A percentile compares a stretch with the other conserved stretches of the same genome.
phyloP scores from a whole-genome alignment of 2,329 filamentous ascomycete genomes.

The Venturia oleaginea region DNA sequence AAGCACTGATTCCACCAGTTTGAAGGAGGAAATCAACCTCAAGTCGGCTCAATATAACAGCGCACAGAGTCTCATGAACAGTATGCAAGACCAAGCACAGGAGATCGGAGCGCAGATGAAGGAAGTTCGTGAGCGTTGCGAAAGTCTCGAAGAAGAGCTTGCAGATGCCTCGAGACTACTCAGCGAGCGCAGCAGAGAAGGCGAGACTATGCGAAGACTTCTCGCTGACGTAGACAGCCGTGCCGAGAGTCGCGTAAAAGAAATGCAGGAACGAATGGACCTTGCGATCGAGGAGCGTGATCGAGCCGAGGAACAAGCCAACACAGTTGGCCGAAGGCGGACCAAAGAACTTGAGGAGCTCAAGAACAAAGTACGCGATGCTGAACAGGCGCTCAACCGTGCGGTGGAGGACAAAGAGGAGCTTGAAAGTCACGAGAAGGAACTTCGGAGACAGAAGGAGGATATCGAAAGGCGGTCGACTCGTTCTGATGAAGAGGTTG shows the following conservation, averaged over 20 bases:
- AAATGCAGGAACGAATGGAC: slow-evolving; percentile 84
- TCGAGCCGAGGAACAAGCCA: slow-evolving; percentile 82
- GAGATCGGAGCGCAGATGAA: slow-evolving; percentile 89
- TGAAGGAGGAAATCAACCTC: slow-evolving; percentile 73
- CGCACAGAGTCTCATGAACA: slow-evolving; percentile 75
- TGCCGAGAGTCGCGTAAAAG: slow-evolving; percentile 71
- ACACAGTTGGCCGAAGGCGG: slow-evolving; percentile 63
- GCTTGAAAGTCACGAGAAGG: slow-evolving; percentile 61
- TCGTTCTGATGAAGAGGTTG: slow-evolving; percentile 61
- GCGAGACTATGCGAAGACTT: slow-evolving; percentile 86
- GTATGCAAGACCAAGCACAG: slow-evolving; percentile 84
- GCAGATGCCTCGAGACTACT: slow-evolving; percentile 80
- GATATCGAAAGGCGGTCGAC: slow-evolving; percentile 65
- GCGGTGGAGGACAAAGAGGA: slow-evolving; percentile 69
- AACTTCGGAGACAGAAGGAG: slow-evolving; percentile 63
- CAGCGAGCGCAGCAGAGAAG: slow-evolving; percentile 79
- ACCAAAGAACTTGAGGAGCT: slow-evolving; percentile 82
- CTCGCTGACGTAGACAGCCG: slow-evolving; percentile 78
- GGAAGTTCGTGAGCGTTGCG: slow-evolving; percentile 71
- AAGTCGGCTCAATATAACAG: slow-evolving; percentile 80
- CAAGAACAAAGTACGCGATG: slow-evolving; percentile 66
- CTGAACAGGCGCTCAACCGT: slow-evolving; percentile 65
- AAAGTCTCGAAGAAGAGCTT: slow-evolving; percentile 86
- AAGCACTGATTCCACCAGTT: slow-evolving; percentile 54
- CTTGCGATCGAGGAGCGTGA: slow-evolving; percentile 89